These are phyloP conservation scores for Rosa lucieae DNA, from an alignment of 306 rosid genomes.

Conservation along the genomic window DNA sequence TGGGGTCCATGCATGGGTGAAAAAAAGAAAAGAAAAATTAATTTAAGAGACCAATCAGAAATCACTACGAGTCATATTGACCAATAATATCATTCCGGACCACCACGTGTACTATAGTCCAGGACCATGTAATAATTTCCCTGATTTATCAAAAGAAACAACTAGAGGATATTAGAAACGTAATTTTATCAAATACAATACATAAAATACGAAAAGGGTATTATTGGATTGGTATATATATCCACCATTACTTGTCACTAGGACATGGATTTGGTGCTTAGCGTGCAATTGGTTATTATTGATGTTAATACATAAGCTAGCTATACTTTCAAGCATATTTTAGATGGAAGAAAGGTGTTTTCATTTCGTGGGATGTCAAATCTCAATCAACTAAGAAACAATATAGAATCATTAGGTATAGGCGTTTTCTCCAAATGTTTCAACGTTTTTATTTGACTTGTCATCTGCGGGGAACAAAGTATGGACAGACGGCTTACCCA, in stretches of 20 bases:
- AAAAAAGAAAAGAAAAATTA: no score
- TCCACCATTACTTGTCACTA: conserved; percentile 36
- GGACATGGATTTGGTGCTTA: conserved; percentile 21
- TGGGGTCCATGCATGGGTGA: no score
- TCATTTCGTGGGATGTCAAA: conserved; percentile 78
- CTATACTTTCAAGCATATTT: conserved; percentile 13
- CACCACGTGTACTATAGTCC: no score
- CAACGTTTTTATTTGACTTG: conserved; percentile 52
- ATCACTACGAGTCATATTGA: no score
- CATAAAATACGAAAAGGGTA: neutral
- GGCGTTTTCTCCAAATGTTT: conserved; percentile 8
- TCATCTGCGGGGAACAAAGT: conserved; percentile 54
- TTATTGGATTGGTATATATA: conserved; percentile 24
- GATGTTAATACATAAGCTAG: conserved; percentile 49
- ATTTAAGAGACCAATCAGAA: no score
- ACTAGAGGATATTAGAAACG: no score
- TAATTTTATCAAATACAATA: neutral
- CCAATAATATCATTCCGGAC: no score
- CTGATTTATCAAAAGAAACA: no score
- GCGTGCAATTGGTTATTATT: conserved; percentile 29
- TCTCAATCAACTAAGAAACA: conserved; percentile 71
- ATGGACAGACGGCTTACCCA: conserved; percentile 53
- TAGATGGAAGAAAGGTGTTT: conserved; percentile 37
- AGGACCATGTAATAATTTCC: no score
- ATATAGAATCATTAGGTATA: neutral